Evolutionary conservation across 805 yeast genomes (phyloP).

Genomic region (Saitoella complicata): DNA sequence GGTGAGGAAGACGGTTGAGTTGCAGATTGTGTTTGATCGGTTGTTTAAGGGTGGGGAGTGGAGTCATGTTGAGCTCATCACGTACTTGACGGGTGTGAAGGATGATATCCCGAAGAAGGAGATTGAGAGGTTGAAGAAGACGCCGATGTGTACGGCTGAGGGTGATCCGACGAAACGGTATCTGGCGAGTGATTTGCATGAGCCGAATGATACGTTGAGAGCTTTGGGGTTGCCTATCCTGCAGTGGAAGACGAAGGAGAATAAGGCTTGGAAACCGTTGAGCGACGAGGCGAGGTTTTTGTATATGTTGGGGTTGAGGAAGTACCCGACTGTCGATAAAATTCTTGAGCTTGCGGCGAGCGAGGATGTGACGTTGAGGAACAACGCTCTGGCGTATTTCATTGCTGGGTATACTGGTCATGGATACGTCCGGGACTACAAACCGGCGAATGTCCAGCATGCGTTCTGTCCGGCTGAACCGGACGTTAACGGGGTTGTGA

Average conservation of each 20-base stretch:
- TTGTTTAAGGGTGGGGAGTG: conserved; percentile 15
- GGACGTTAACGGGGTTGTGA: conserved; percentile 2
- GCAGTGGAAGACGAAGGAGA: conserved; percentile 11
- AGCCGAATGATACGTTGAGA: conserved; percentile 17
- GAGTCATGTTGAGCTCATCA: conserved; percentile 22
- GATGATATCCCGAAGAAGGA: conserved; percentile 17
- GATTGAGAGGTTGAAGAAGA: conserved; percentile 17
- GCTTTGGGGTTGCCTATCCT: conserved; percentile 19
- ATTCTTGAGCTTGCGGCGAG: conserved; percentile 13
- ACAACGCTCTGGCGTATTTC: conserved; percentile 18
- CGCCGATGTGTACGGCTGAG: conserved; percentile 18
- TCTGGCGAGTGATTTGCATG: conserved; percentile 18
- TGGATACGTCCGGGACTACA: not conserved
- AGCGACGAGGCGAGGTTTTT: conserved; percentile 19
- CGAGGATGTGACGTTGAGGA: conserved; percentile 6
- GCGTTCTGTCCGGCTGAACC: conserved; percentile 11
- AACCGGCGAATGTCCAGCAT: not conserved
- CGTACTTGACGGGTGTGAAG: conserved; percentile 19
- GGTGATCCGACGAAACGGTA: conserved; percentile 8
- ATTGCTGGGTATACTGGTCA: conserved; percentile 3
- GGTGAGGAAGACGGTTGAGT: conserved; percentile 24
- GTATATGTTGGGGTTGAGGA: conserved; percentile 18
- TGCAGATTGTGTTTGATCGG: conserved; percentile 22
- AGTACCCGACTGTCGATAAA: conserved; percentile 15
- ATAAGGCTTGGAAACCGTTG: conserved; percentile 13